These are phyloP conservation scores for Phytophthora cactorum DNA, from an alignment of 352 stramenopile genomes.

Conservation along the genomic window DNA sequence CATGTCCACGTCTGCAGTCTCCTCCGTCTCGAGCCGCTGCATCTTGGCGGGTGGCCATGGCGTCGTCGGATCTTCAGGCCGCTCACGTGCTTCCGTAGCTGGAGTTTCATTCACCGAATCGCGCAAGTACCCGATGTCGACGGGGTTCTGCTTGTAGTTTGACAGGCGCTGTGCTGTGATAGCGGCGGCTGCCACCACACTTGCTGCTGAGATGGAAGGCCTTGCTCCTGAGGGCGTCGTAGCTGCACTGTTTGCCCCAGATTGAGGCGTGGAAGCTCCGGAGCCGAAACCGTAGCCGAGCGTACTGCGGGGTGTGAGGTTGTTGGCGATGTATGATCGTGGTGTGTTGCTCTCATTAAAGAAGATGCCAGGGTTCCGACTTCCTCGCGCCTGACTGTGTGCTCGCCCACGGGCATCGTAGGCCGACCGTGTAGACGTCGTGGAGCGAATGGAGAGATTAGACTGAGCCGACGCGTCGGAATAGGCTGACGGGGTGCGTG, in stretches of 20 bases:
- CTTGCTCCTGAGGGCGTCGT: slow-evolving; percentile 37
- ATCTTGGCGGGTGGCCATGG: slow-evolving; percentile 39
- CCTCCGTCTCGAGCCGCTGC: slow-evolving; percentile 35
- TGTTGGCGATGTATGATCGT: slow-evolving; percentile 79
- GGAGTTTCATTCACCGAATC: slow-evolving; percentile 46
- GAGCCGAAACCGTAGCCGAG: slow-evolving; percentile 41
- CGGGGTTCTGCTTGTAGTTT: slow-evolving; percentile 67
- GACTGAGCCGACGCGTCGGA: slow-evolving; percentile 77
- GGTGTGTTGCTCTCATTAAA: slow-evolving; percentile 73
- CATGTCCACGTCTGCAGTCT: slow-evolving; percentile 45
- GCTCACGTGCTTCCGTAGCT: slow-evolving; percentile 15
- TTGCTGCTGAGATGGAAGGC: slow-evolving; percentile 45
- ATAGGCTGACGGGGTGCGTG: slow-evolving; percentile 76
- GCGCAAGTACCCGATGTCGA: slow-evolving; percentile 74
- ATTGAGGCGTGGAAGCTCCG: slow-evolving; percentile 45
- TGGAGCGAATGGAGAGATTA: slow-evolving; percentile 83
- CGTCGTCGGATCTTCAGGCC: slow-evolving; percentile 34
- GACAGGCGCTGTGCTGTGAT: slow-evolving; percentile 63
- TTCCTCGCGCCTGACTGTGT: slow-evolving; percentile 25
- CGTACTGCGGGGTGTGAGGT: slow-evolving; percentile 55
- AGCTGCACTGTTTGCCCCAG: slow-evolving; percentile 44
- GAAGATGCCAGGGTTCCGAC: slow-evolving; percentile 41
- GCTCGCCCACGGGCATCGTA: slow-evolving; percentile 45
- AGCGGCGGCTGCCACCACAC: slow-evolving; percentile 37
- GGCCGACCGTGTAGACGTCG: slow-evolving; percentile 66